These are phyloP conservation scores for Rostrohypoxylon terebratum DNA, from an alignment of 495 filamentous ascomycete genomes.

Conservation along the genomic window DNA sequence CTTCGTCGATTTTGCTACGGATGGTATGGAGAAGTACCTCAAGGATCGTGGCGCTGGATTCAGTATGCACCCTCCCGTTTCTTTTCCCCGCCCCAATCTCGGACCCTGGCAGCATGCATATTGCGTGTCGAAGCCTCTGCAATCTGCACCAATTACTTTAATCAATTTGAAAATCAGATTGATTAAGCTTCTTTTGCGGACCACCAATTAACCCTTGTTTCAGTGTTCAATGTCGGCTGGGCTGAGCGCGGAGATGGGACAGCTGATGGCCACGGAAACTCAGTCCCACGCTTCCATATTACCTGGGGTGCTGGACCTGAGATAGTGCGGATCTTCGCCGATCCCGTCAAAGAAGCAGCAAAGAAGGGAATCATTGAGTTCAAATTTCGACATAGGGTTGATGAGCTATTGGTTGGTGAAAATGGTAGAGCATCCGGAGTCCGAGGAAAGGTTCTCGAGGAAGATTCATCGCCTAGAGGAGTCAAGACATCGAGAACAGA, in stretches of 20 bases:
- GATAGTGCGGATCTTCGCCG: constrained; percentile 61
- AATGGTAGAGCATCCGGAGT: constrained; percentile 61
- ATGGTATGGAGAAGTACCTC: constrained; percentile 62
- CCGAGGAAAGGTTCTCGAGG: constrained; percentile 58
- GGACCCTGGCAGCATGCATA: not conserved
- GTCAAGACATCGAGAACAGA: constrained; percentile 56
- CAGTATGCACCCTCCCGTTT: not conserved
- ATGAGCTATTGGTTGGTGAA: constrained; percentile 61
- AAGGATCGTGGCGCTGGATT: constrained; percentile 60
- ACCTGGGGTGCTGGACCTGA: constrained; percentile 66
- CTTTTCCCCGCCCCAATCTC: not conserved
- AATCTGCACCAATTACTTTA: not conserved
- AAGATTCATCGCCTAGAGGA: constrained; percentile 55
- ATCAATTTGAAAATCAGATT: too few relatives aligned
- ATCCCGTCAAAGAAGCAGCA: constrained; percentile 59
- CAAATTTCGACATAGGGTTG: constrained; percentile 61
- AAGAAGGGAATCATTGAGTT: constrained; percentile 62
- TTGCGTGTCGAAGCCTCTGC: not conserved
- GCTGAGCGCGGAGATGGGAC: constrained; percentile 63
- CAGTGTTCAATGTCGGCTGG: constrained; percentile 59
- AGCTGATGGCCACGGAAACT: constrained; percentile 64
- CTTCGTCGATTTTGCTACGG: constrained; percentile 64
- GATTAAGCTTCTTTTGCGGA: not conserved
- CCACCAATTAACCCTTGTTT: not conserved
- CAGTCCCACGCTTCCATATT: constrained; percentile 64